Conservation (phyloP, 1,284 basidiomycete genomes). For the Ganoderma meredithae region DNA sequence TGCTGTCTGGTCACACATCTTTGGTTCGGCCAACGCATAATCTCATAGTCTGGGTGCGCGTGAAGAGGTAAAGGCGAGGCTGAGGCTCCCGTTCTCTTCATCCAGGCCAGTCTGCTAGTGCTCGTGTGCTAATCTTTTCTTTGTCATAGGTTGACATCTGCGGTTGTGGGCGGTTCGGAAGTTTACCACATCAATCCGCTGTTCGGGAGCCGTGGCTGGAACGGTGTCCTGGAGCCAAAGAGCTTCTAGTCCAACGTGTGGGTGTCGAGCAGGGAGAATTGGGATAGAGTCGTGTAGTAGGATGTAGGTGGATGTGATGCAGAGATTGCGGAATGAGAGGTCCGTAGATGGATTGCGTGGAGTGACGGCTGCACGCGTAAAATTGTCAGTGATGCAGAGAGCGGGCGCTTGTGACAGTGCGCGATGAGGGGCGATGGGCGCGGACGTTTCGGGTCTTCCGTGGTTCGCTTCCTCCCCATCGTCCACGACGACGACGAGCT, state of each 20-base stretch:
- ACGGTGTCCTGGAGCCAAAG: not conserved
- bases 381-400: slow-evolving; percentile 14
- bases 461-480: slow-evolving; percentile 31
- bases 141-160: slow-evolving; percentile 1
- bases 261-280: not conserved
- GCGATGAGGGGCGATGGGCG: slow-evolving; percentile 25
- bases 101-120: slow-evolving; percentile 1
- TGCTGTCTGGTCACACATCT: slow-evolving; percentile 18
- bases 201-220: not conserved
- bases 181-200: not conserved
- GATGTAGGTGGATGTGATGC: not conserved
- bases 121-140: slow-evolving; percentile 16
- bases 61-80: slow-evolving; percentile 88
- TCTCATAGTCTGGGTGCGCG: slow-evolving; percentile 59
- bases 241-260: not conserved
- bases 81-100: slow-evolving; percentile 54
- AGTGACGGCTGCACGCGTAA: not conserved
- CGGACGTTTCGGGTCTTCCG: slow-evolving; percentile 21
- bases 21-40: slow-evolving; percentile 19
- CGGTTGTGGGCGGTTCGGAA: not conserved
- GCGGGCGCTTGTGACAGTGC: slow-evolving; percentile 11
- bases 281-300: no score
- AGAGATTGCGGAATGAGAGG: not conserved
- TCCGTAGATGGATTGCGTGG: not conserved
- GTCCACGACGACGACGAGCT: slow-evolving; percentile 32